Conservation (phyloP, 257 asterid genomes). For the Ophiorrhiza pumila region DNA sequence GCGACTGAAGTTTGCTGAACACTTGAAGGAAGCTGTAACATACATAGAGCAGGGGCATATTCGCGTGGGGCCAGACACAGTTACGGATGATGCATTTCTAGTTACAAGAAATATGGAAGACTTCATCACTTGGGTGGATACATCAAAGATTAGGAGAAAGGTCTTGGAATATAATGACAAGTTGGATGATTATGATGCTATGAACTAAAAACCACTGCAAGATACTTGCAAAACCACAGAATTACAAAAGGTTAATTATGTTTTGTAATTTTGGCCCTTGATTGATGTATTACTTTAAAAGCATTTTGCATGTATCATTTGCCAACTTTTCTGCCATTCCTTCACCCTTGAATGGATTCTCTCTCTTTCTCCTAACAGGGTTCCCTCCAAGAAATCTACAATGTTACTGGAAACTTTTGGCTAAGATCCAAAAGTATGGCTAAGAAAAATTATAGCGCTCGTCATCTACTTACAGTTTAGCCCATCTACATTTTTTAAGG, state of each 20-base stretch:
- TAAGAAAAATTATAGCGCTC: no score
- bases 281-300: not conserved
- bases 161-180: slow-evolving; percentile 76
- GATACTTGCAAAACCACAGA: not conserved
- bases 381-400: no score
- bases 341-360: no score
- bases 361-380: not conserved
- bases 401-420: no score
- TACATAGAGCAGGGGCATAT: slow-evolving; percentile 96
- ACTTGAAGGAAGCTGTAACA: slow-evolving; percentile 82
- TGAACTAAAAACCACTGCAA: slow-evolving; percentile 32
- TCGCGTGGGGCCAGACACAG: slow-evolving; percentile 92
- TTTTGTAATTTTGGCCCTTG: not conserved
- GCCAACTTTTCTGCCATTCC: not conserved
- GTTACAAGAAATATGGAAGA: slow-evolving; percentile 94
- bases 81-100: slow-evolving; percentile 76
- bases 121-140: slow-evolving; percentile 91
- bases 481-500: no score
- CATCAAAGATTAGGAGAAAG: slow-evolving; percentile 86
- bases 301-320: not conserved
- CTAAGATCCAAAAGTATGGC: no score
- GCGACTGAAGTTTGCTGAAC: slow-evolving; percentile 76
- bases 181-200: slow-evolving; percentile 84
- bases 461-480: no score
- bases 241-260: not conserved